Percentiles rank a stretch among this genome's conserved stretches.
phyloP scores from a whole-genome alignment of 2,329 filamentous ascomycete species.

The Pestalotiopsis sp. region DNA sequence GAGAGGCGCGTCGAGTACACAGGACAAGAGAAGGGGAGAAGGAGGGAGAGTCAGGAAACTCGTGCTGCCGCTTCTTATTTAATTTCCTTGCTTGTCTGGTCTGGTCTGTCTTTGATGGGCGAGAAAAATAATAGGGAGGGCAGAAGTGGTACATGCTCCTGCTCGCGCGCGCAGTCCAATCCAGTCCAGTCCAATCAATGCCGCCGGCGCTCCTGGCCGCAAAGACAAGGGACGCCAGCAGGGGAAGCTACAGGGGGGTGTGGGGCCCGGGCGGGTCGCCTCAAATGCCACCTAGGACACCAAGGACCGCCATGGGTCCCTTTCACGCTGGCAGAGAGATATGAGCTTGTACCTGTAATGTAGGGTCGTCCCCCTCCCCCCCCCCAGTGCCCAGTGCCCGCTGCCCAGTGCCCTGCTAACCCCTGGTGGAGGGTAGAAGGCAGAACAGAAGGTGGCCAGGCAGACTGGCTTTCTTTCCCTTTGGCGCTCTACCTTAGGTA shows the following conservation, averaged over 20 bases:
- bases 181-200: conserved; percentile 8
- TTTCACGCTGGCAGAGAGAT: not conserved
- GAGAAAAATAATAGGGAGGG: conserved; percentile 29
- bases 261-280: conserved; percentile 11
- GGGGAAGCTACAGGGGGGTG: conserved; percentile 13
- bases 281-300: conserved; percentile 11
- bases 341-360: not conserved
- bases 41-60: conserved; percentile 19
- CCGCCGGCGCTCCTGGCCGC: conserved; percentile 7
- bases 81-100: conserved; percentile 35
- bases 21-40: conserved; percentile 28
- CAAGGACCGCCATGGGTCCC: not conserved
- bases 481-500: not conserved
- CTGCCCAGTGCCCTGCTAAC: too few species aligned
- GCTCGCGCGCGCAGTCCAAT: not conserved
- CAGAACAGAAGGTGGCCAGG: too few species aligned
- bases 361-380: too few species aligned
- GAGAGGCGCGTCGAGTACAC: conserved; percentile 22
- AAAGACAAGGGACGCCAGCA: conserved; percentile 13
- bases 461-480: not conserved
- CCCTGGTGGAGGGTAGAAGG: too few species aligned
- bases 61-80: conserved; percentile 34
- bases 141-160: conserved; percentile 7
- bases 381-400: too few species aligned
- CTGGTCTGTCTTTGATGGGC: not conserved